These are phyloP conservation scores for Penicillium sp. DNA, from an alignment of 2,329 filamentous ascomycete genomes.

Conservation along the genomic window DNA sequence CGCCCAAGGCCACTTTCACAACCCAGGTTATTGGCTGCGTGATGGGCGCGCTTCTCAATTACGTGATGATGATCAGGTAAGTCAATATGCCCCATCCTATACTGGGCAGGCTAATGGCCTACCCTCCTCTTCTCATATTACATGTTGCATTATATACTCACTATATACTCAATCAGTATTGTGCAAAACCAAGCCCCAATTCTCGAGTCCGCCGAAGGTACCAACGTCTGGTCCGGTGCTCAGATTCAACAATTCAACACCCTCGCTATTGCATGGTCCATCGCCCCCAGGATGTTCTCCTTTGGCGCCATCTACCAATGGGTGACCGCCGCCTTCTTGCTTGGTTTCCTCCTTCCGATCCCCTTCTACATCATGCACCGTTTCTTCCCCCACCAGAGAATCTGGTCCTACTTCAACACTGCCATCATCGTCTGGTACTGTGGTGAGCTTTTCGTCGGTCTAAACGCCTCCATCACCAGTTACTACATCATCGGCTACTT, in stretches of 20 bases:
- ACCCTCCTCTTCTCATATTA: background rate
- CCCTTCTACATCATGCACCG: background rate
- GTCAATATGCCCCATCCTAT: background rate
- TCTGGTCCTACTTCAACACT: conserved; percentile 31
- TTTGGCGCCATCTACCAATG: conserved; percentile 34
- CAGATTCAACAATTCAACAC: conserved; percentile 45
- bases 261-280: background rate
- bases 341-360: background rate
- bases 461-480: conserved; percentile 33
- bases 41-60: conserved; percentile 39
- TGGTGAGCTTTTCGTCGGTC: conserved; percentile 40
- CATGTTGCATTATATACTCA: background rate
- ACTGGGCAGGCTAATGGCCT: background rate
- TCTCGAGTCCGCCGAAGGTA: conserved; percentile 38
- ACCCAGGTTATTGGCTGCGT: conserved; percentile 25
- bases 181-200: conserved; percentile 40
- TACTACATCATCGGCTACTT: conserved; percentile 19
- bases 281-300: conserved; percentile 40
- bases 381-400: background rate
- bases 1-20: conserved; percentile 41
- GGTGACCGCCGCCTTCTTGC: conserved; percentile 5
- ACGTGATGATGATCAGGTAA: conserved; percentile 36
- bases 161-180: conserved; percentile 25
- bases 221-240: conserved; percentile 46
- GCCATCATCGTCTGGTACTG: conserved; percentile 41